Evolutionary conservation across 169 alveolate genomes (phyloP).

Genomic region (Plasmodium billcollinsi): DNA sequence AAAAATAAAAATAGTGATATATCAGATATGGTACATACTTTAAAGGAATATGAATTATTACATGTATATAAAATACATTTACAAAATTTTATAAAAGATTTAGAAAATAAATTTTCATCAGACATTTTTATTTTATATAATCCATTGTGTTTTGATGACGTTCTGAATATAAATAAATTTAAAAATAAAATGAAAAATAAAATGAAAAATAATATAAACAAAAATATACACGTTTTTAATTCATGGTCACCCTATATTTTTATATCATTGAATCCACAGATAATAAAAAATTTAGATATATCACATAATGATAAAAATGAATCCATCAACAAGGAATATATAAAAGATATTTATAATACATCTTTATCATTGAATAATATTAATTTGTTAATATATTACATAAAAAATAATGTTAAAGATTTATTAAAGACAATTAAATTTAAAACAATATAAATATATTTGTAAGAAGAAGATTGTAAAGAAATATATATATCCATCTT

Average conservation of each 20-base stretch:
- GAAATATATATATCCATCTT: too few species aligned
- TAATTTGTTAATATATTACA: constrained; percentile 22
- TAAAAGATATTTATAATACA: not conserved
- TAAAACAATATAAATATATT: constrained; percentile 8
- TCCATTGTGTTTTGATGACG: constrained; percentile 39
- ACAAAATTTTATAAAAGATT: constrained; percentile 15
- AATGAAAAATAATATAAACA: not conserved
- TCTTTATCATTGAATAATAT: constrained; percentile 29
- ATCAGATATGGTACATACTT: not conserved
- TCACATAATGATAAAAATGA: not conserved
- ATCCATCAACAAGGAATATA: not conserved
- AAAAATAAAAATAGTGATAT: not conserved
- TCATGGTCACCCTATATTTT: constrained; percentile 47
- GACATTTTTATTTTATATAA: constrained; percentile 32
- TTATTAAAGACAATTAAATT: constrained; percentile 21
- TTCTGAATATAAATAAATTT: constrained; percentile 2
- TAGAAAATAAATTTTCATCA: constrained; percentile 27
- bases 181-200: constrained; percentile 27
- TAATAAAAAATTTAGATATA: not conserved
- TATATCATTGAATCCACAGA: constrained; percentile 22
- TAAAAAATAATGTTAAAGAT: constrained; percentile 39
- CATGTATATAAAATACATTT: constrained; percentile 25
- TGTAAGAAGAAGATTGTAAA: too few species aligned
- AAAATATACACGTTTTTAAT: not conserved
- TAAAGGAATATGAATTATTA: constrained; percentile 20